These are phyloP conservation scores for Cadophora gregata DNA, from an alignment of 2,329 filamentous ascomycete genomes.

Conservation along the genomic window DNA sequence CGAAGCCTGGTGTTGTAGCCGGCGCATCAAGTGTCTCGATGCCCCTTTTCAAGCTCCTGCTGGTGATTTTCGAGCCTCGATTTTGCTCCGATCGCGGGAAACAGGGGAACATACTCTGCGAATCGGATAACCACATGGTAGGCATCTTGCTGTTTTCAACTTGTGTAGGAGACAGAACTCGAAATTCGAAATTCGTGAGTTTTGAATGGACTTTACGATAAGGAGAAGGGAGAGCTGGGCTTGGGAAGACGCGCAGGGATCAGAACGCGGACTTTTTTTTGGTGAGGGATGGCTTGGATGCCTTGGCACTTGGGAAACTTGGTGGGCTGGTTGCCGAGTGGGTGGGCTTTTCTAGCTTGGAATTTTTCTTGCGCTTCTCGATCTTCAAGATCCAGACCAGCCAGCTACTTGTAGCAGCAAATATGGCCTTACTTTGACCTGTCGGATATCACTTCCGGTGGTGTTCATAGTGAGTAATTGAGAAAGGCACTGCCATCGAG, in stretches of 20 bases:
- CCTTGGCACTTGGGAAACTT: conserved; percentile 1
- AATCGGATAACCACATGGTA: conserved; percentile 93
- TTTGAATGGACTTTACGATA: conserved; percentile 20
- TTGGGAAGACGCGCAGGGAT: conserved; percentile 23
- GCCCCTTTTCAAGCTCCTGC: not conserved
- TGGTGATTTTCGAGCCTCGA: not conserved
- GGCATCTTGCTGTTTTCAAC: conserved; percentile 39
- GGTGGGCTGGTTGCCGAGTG: conserved; percentile 2
- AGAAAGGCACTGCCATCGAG: not conserved
- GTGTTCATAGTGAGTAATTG: not conserved
- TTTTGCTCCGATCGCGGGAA: not conserved
- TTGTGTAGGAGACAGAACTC: not conserved
- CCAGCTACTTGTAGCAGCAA: not conserved
- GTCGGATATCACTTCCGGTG: not conserved
- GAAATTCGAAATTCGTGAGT: conserved; percentile 20
- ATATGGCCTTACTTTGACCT: not conserved
- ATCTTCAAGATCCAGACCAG: not conserved
- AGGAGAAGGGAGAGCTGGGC: conserved; percentile 27
- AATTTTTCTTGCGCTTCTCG: conserved; percentile 14
- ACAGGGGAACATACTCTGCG: conserved; percentile 72
- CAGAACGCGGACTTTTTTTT: conserved; percentile 12
- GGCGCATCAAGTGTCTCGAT: conserved; percentile 31
- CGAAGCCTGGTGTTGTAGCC: conserved; percentile 22
- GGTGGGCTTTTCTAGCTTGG: conserved; percentile 20
- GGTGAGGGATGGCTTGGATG: not conserved